Percentiles rank a stretch among this genome's conserved stretches.
These are phyloP conservation scores for Colletotrichum costaricense DNA, from an alignment of 2,329 filamentous ascomycete species.

Conservation along the genomic window DNA sequence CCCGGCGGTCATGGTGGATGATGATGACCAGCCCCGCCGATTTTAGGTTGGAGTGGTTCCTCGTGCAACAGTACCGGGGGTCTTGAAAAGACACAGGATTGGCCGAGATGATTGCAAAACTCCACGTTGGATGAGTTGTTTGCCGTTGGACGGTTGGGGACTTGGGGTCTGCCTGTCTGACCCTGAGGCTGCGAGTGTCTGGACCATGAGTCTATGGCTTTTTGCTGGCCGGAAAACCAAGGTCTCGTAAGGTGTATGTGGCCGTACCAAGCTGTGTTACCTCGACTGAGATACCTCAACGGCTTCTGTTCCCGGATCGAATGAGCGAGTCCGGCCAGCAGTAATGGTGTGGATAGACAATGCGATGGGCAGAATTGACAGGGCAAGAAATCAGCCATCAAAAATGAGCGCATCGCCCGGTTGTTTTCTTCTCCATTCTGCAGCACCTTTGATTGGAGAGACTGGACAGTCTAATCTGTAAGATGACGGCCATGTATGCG, in stretches of 20 bases:
- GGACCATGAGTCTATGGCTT: too few relatives aligned
- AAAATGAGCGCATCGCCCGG: not conserved
- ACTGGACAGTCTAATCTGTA: not conserved
- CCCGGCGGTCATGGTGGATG: not conserved
- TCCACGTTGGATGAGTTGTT: not conserved
- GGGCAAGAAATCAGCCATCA: not conserved
- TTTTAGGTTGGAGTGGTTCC: not conserved
- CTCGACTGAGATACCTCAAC: too few relatives aligned
- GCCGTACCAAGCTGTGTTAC: too few relatives aligned
- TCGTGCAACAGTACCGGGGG: not conserved
- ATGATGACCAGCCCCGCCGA: not conserved
- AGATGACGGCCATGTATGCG: not conserved
- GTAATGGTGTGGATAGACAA: too few relatives aligned
- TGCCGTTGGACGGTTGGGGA: not conserved
- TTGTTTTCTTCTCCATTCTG: not conserved
- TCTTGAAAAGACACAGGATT: not conserved
- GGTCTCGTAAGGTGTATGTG: not conserved
- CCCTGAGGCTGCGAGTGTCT: not conserved
- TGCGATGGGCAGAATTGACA: not conserved
- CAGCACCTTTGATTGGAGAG: not conserved
- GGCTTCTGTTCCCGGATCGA: not conserved
- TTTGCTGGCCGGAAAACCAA: not conserved
- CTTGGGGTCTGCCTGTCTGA: too few relatives aligned
- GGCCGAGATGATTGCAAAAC: not conserved
- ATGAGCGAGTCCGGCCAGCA: not conserved